These are phyloP conservation scores for Paramyrothecium roridum DNA, from an alignment of 2,329 filamentous ascomycete species.

Conservation along the genomic window DNA sequence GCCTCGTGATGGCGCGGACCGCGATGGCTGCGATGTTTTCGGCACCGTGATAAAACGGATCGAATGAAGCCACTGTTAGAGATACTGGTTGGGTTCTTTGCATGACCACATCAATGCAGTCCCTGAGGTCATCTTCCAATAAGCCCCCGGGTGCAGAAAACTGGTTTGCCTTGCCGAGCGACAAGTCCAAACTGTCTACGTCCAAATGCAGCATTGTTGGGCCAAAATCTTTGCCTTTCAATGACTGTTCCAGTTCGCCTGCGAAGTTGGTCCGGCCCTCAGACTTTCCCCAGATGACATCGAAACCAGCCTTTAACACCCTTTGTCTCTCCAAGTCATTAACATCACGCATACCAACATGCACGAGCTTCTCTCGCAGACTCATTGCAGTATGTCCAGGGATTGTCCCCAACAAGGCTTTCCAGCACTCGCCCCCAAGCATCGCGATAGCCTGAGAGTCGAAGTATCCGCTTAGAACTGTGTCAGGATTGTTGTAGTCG, in stretches of 20 bases:
- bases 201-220: conserved; percentile 30
- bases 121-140: conserved; percentile 16
- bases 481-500: conserved; percentile 28
- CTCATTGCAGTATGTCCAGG: conserved; percentile 16
- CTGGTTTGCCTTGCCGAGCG: conserved; percentile 29
- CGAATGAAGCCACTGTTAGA: conserved; percentile 17
- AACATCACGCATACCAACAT: conserved; percentile 23
- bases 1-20: too few relatives aligned
- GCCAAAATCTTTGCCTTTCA: conserved; percentile 8
- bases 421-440: conserved; percentile 20
- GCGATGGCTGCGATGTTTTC: conserved; percentile 6
- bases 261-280: conserved; percentile 11
- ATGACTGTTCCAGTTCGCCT: conserved; percentile 1
- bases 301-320: conserved; percentile 24
- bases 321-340: conserved; percentile 23
- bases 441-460: conserved; percentile 24
- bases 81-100: conserved; percentile 10
- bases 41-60: conserved; percentile 13
- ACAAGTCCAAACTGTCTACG: conserved; percentile 28
- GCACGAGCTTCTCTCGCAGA: conserved; percentile 11
- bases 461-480: conserved; percentile 18
- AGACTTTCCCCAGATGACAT: conserved; percentile 22
- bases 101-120: conserved; percentile 13
- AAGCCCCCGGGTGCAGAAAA: conserved; percentile 30
- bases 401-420: conserved; percentile 12